phyloP scores from a whole-genome alignment of 1,284 basidiomycete genomes.

The Phlebopus sp. region DNA sequence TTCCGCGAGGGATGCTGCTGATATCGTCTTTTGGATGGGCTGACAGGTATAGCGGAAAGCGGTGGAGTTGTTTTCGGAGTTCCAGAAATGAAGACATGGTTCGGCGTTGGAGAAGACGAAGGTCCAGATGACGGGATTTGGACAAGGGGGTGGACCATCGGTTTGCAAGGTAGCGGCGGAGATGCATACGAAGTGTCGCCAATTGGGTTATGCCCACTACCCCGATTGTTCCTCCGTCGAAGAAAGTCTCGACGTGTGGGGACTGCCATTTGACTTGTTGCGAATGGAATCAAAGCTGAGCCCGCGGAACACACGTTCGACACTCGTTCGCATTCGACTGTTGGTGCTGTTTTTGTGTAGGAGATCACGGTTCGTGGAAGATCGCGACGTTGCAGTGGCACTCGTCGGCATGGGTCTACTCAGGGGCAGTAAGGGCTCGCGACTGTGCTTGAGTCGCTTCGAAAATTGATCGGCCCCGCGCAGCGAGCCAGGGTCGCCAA shows the following conservation, averaged over 20 bases:
- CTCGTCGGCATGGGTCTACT: constrained; percentile 19
- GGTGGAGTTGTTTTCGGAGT: constrained; percentile 33
- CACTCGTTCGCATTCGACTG: constrained; percentile 48
- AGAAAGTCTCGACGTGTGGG: constrained; percentile 13
- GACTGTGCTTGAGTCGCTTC: constrained; percentile 54
- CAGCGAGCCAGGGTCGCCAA: constrained; percentile 32
- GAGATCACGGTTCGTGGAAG: constrained; percentile 18
- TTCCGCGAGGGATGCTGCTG: constrained; percentile 67
- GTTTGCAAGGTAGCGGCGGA: constrained; percentile 8
- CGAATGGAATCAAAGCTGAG: constrained; percentile 52
- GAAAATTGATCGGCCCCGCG: constrained; percentile 24
- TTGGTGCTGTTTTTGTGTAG: constrained; percentile 27
- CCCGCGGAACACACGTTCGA: constrained; percentile 55
- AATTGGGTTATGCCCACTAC: constrained; percentile 7
- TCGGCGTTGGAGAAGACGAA: constrained; percentile 31
- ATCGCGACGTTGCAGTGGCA: constrained; percentile 22
- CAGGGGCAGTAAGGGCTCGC: constrained; percentile 64
- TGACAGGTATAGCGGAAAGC: constrained; percentile 47
- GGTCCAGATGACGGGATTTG: constrained; percentile 24
- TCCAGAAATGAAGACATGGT: constrained; percentile 26
- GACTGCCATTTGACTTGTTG: constrained; percentile 23
- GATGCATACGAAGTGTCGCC: constrained; percentile 6
- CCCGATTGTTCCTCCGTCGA: constrained; percentile 13
- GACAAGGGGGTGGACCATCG: constrained; percentile 24
- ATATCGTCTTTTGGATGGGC: constrained; percentile 51